Conservation (phyloP, 2,329 filamentous ascomycete genomes). For the Colletotrichum tropicale region DNA sequence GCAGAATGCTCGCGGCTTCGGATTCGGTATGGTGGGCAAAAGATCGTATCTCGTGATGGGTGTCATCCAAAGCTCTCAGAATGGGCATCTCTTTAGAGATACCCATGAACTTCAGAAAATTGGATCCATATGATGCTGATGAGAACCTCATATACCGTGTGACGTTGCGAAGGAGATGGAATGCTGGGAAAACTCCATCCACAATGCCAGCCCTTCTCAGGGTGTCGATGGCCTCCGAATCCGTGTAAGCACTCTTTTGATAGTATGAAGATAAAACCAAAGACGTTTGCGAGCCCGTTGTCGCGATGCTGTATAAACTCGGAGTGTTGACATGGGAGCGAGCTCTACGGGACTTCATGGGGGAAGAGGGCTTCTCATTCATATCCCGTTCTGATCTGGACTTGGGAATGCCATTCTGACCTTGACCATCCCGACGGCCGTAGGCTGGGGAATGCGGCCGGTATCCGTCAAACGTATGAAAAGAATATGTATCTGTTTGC, state of each 20-base stretch:
- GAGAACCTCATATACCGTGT: slow-evolving; percentile 70
- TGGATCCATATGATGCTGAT: slow-evolving; percentile 69
- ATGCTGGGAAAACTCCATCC: slow-evolving; percentile 62
- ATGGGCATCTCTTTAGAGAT: slow-evolving; percentile 57
- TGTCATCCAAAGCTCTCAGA: slow-evolving; percentile 45
- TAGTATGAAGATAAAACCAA: slow-evolving; percentile 55
- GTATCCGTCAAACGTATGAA: slow-evolving; percentile 49
- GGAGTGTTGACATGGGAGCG: slow-evolving; percentile 43
- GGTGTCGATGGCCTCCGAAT: slow-evolving; percentile 51
- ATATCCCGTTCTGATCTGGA: slow-evolving; percentile 39
- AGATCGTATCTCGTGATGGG: slow-evolving; percentile 65
- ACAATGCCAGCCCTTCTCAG: slow-evolving; percentile 58
- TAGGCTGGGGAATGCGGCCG: slow-evolving; percentile 49
- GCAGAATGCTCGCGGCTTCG: slow-evolving; percentile 61
- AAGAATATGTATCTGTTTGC: slow-evolving; percentile 58
- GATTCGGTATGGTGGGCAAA: slow-evolving; percentile 68
- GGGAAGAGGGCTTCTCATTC: slow-evolving; percentile 18
- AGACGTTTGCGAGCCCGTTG: slow-evolving; percentile 60
- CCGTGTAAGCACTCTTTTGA: slow-evolving; percentile 51
- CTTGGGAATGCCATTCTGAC: slow-evolving; percentile 33
- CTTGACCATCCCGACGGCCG: slow-evolving; percentile 29
- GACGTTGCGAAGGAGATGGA: slow-evolving; percentile 66
- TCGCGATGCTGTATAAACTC: slow-evolving; percentile 66
- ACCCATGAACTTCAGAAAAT: slow-evolving; percentile 67
- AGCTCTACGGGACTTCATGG: slow-evolving; percentile 27